Conservation (phyloP, 768 basidiomycete genomes). For the Coprinellus micaceus region DNA sequence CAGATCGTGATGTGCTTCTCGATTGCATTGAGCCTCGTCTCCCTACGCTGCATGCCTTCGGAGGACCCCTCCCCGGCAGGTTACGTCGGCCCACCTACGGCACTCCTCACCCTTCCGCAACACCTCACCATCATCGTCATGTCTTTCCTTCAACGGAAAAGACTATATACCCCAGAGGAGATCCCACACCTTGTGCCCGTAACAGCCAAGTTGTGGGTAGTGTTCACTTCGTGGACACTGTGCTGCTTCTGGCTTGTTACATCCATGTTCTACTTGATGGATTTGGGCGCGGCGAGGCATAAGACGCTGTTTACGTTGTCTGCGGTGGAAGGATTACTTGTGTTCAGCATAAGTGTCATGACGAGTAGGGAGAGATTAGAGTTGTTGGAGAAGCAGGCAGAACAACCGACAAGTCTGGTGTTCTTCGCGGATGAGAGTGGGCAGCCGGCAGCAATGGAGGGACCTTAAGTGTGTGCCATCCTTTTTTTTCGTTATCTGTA, state of each 20-base stretch:
- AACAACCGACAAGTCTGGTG: constrained; percentile 4
- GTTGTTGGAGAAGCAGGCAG: constrained; percentile 1
- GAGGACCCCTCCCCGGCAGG: constrained; percentile 5
- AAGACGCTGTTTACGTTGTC: not conserved
- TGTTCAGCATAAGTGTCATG: constrained; percentile 2
- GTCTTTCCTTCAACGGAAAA: constrained; percentile 6
- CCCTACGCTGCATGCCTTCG: not conserved
- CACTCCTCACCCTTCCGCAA: not conserved
- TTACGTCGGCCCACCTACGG: not conserved
- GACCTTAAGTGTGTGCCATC: not conserved
- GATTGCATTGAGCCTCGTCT: constrained; percentile 3
- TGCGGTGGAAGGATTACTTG: not conserved
- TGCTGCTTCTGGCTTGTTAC: constrained; percentile 5
- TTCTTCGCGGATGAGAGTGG: constrained; percentile 6
- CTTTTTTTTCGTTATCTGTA: not conserved
- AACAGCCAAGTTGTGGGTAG: constrained; percentile 3
- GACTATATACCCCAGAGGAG: constrained; percentile 1
- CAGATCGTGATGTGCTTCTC: constrained; percentile 7
- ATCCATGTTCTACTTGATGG: constrained; percentile 8
- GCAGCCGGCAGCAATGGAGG: constrained; percentile 2
- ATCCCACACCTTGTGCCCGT: constrained; percentile 5
- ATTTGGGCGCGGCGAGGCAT: constrained; percentile 1
- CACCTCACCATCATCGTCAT: constrained; percentile 9
- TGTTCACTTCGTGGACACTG: constrained; percentile 2
- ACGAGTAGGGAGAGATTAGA: constrained; percentile 8